These are phyloP conservation scores for Alternaria panax DNA, from an alignment of 2,329 filamentous ascomycete species.

Conservation along the genomic window DNA sequence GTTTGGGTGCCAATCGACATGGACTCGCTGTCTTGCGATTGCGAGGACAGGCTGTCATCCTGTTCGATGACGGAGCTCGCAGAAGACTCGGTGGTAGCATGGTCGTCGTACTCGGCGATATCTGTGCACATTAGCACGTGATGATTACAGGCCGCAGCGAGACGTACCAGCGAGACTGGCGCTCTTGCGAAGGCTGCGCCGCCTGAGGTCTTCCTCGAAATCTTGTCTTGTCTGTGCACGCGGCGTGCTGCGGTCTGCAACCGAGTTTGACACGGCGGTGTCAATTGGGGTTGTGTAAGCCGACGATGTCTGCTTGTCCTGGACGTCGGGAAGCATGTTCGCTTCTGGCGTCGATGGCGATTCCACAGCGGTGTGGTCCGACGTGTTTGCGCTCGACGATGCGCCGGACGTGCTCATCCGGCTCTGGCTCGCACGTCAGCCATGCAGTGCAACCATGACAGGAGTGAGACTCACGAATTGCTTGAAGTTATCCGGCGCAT, in stretches of 20 bases:
- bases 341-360: slow-evolving; percentile 50
- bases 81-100: slow-evolving; percentile 36
- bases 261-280: slow-evolving; percentile 67
- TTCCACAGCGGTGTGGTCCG: slow-evolving; percentile 48
- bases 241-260: slow-evolving; percentile 74
- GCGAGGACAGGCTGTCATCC: slow-evolving; percentile 42
- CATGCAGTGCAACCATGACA: slow-evolving; percentile 38
- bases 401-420: slow-evolving; percentile 39
- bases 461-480: slow-evolving; percentile 68
- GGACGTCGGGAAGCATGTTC: slow-evolving; percentile 47
- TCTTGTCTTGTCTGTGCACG: slow-evolving; percentile 84
- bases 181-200: slow-evolving; percentile 66
- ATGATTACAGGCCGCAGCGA: slow-evolving; percentile 16
- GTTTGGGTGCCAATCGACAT: slow-evolving; percentile 42
- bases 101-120: slow-evolving; percentile 56
- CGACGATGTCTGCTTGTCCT: slow-evolving; percentile 44
- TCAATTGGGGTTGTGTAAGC: slow-evolving; percentile 75
- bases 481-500: slow-evolving; percentile 83
- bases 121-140: slow-evolving; percentile 45
- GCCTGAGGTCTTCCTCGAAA: slow-evolving; percentile 64
- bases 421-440: slow-evolving; percentile 42
- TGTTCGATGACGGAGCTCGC: slow-evolving; percentile 43
- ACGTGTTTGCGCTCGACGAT: slow-evolving; percentile 41
- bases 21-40: slow-evolving; percentile 41
- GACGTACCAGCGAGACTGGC: slow-evolving; percentile 77